Evolutionary conservation across 106 monocot species (phyloP), one percentile per base, ranked within the genome.

Genomic region (Acorus gramineus): DNA sequence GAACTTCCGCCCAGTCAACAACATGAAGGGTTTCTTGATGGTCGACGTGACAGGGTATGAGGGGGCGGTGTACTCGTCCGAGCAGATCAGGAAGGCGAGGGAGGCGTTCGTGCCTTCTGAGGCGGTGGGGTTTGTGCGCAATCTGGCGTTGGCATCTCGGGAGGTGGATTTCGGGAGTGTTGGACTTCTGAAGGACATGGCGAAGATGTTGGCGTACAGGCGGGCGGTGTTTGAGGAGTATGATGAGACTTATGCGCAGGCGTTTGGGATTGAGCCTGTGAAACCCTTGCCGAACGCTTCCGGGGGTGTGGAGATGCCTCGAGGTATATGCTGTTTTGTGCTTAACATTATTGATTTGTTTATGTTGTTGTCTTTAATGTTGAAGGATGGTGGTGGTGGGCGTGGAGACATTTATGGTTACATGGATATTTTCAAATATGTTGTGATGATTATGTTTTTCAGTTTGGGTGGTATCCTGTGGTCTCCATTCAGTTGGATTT

Each of bases 21-120:
- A 56, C 45, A 66, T 81, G 44, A 56, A 77, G 4, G 78, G 77
- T 2, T 88, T 76, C 54, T 68, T 84, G 51, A 45, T 53, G 14
- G 92, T 92, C 3, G 88, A 92, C 64, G 83, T 89, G 58, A 49
- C 75, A 2, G 92, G 85, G 1, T 86, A 73, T 59, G 98, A 88
- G 56, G 74, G 62, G 3, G 85, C 71, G 8, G 55, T 85, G n/a
- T 98, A 92, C 59, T 81, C 87, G 3, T 61, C 10, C 46, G 60
- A 63, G 52, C 86, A 86, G 64, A 89, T 98, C 9, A 48, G 72
- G 14, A 70, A 50, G 11, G 78, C 80, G 3, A 73, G 92, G 59
- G 65, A 87, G 7, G 49, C 6, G 6, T 80, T 98, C 57, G 73
- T 62, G 5, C 77, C 92, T 8, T 53, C n/a, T 4, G 64, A 79